These are phyloP conservation scores for Clarireedia sp. DNA, from an alignment of 2,329 filamentous ascomycete genomes.

Conservation along the genomic window DNA sequence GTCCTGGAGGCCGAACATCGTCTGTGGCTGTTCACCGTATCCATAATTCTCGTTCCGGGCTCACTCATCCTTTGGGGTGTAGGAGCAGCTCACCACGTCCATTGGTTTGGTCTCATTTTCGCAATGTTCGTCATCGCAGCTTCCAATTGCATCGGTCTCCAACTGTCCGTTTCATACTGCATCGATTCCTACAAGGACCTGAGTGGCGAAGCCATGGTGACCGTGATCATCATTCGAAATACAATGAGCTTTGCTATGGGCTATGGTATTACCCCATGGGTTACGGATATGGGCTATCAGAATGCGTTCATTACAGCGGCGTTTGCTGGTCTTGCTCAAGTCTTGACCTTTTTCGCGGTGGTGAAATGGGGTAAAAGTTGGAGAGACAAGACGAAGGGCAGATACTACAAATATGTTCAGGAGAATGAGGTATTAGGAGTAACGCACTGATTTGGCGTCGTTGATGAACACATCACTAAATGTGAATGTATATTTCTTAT, in stretches of 20 bases:
- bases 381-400: constrained; percentile 31
- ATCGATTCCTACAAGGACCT: constrained; percentile 42
- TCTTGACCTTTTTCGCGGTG: constrained; percentile 37
- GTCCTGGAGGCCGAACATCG: constrained; percentile 29
- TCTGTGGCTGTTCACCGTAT: constrained; percentile 29
- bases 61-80: constrained; percentile 43
- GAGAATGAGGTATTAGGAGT: constrained; percentile 15
- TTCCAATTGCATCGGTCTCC: constrained; percentile 37
- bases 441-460: not conserved
- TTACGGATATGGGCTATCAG: constrained; percentile 34
- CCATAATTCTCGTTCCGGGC: constrained; percentile 35
- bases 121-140: constrained; percentile 39
- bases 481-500: too few relatives aligned
- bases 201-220: constrained; percentile 41
- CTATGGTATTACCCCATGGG: constrained; percentile 43
- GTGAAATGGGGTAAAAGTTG: constrained; percentile 41
- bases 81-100: constrained; percentile 39
- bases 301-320: constrained; percentile 39
- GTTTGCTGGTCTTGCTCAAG: constrained; percentile 32
- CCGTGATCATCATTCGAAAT: constrained; percentile 41
- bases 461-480: too few relatives aligned
- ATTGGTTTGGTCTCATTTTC: constrained; percentile 39
- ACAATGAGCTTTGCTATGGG: constrained; percentile 42
- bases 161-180: constrained; percentile 35
- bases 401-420: constrained; percentile 34